These are phyloP conservation scores for Moesziomyces sp. DNA, from an alignment of 1,284 basidiomycete species.

Conservation along the genomic window DNA sequence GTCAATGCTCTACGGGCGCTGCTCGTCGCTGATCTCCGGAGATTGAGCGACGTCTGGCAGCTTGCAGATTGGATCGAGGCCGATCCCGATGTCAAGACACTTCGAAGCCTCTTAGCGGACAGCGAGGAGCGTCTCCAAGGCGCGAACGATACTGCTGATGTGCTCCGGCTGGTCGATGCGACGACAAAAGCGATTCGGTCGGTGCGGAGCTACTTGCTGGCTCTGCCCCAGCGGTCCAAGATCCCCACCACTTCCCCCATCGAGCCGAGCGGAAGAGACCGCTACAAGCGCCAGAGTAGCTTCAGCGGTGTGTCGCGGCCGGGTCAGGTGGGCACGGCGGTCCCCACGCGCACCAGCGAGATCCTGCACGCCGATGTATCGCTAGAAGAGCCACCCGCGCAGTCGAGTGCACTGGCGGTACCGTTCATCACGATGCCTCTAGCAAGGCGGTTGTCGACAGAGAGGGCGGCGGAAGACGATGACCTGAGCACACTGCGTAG, in stretches of 20 bases:
- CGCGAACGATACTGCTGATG: slow-evolving; percentile 1
- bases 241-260: slow-evolving; percentile 11
- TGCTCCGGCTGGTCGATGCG: slow-evolving; percentile 27
- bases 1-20: slow-evolving; percentile 25
- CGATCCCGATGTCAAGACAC: slow-evolving; percentile 1
- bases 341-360: slow-evolving; percentile 16
- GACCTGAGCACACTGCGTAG: slow-evolving; percentile 76
- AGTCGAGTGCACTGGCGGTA: not conserved
- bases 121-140: not conserved
- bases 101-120: slow-evolving; percentile 11
- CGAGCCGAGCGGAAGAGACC: slow-evolving; percentile 35
- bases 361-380: slow-evolving; percentile 14
- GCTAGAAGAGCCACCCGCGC: not conserved
- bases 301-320: slow-evolving; percentile 37
- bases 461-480: slow-evolving; percentile 67
- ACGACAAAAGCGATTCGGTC: slow-evolving; percentile 51
- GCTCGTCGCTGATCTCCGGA: slow-evolving; percentile 24
- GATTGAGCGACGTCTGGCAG: slow-evolving; percentile 9
- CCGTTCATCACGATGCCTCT: not conserved
- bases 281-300: slow-evolving; percentile 47
- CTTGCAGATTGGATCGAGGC: slow-evolving; percentile 14
- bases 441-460: not conserved
- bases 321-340: slow-evolving; percentile 12
- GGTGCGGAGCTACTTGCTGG: slow-evolving; percentile 51
- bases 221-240: slow-evolving; percentile 32